These are phyloP conservation scores for Phytomonas sp. DNA, from an alignment of 208 protist genomes.

Conservation along the genomic window DNA sequence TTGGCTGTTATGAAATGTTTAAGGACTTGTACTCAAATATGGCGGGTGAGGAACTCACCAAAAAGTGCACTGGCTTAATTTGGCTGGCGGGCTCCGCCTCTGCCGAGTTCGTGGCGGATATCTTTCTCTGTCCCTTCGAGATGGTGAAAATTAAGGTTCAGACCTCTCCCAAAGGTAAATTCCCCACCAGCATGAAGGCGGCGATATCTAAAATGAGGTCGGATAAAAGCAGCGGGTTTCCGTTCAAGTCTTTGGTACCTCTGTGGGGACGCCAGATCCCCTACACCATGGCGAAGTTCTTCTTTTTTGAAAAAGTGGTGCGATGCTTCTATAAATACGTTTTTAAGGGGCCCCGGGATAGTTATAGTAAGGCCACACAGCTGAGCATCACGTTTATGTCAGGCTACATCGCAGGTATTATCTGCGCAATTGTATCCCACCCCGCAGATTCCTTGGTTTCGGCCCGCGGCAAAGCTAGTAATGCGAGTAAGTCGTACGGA, in stretches of 20 bases:
- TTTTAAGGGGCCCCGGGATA: conserved; percentile 73
- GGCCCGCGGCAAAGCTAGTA: conserved; percentile 81
- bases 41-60: conserved; percentile 79
- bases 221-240: conserved; percentile 71
- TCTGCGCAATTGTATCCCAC: conserved; percentile 94
- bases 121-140: conserved; percentile 94
- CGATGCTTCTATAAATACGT: conserved; percentile 84
- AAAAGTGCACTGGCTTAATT: conserved; percentile 65
- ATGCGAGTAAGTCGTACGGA: conserved; percentile 63
- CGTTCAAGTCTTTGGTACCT: conserved; percentile 83
- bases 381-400: conserved; percentile 88
- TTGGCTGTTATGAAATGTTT: conserved; percentile 93
- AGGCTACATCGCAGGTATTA: conserved; percentile 92
- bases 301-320: conserved; percentile 86
- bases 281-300: conserved; percentile 95
- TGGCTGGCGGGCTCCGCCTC: conserved; percentile 89
- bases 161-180: conserved; percentile 76
- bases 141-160: conserved; percentile 91
- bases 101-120: conserved; percentile 96
- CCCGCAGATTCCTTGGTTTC: conserved; percentile 93
- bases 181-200: conserved; percentile 58
- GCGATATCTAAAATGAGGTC: conserved; percentile 65
- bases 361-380: conserved; percentile 85
- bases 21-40: conserved; percentile 87
- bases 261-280: conserved; percentile 93